These are phyloP conservation scores for Plasmodium blacklocki DNA, from an alignment of 169 alveolate genomes.

Conservation along the genomic window DNA sequence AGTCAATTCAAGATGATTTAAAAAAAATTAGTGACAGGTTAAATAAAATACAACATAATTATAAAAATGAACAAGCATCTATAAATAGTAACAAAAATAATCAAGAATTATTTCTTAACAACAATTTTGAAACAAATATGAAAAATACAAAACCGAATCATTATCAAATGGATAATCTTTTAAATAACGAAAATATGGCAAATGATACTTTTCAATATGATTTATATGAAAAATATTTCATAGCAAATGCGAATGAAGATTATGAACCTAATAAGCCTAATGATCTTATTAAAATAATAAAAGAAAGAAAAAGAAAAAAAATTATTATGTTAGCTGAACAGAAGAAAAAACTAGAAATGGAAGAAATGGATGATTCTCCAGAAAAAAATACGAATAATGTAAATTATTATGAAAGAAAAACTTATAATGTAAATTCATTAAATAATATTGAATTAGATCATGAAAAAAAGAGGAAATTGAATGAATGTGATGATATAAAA, in stretches of 20 bases:
- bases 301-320: conserved; percentile 76
- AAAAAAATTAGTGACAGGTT: conserved; percentile 68
- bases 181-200: background rate
- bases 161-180: background rate
- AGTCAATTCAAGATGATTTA: conserved; percentile 69
- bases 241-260: conserved; percentile 73
- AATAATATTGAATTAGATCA: background rate
- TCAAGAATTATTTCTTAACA: conserved; percentile 12
- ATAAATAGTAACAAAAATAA: background rate
- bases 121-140: conserved; percentile 11
- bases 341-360: conserved; percentile 55
- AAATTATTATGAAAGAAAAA: conserved; percentile 33
- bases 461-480: background rate
- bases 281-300: conserved; percentile 75
- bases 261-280: conserved; percentile 74
- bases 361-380: conserved; percentile 29
- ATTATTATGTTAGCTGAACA: conserved; percentile 67
- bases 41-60: conserved; percentile 46
- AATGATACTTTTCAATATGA: conserved; percentile 15
- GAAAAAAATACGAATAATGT: background rate
- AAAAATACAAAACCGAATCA: background rate
- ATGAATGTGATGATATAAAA: background rate
- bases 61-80: conserved; percentile 8
- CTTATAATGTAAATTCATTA: background rate
- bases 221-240: conserved; percentile 72